Evolutionary conservation across 1,284 basidiomycete genomes (phyloP).

Genomic region (Tilletia walkeri): DNA sequence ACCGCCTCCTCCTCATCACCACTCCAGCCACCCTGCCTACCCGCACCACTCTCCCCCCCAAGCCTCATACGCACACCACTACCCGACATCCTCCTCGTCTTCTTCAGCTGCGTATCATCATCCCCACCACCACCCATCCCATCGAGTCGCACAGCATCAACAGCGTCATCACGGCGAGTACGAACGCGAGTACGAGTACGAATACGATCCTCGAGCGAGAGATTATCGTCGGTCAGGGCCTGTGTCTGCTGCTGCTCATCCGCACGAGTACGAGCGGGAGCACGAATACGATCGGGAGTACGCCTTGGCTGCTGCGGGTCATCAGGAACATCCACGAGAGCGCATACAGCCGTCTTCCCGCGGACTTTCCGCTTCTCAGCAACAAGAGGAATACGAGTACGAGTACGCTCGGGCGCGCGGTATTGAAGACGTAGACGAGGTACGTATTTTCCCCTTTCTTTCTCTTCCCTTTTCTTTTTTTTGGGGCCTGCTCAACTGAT

Average conservation of each 20-base stretch:
- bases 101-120: not conserved
- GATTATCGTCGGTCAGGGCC: too few relatives aligned
- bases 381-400: slow-evolving; percentile 3
- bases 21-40: not conserved
- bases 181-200: slow-evolving; percentile 13
- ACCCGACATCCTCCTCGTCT: not conserved
- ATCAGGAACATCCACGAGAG: not conserved
- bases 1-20: not conserved
- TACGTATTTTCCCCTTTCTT: not conserved
- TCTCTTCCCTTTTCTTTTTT: not conserved
- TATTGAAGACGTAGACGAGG: slow-evolving; percentile 3
- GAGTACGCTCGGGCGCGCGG: not conserved
- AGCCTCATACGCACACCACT: not conserved
- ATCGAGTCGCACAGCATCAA: not conserved
- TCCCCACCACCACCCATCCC: not conserved
- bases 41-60: not conserved
- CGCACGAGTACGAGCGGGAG: not conserved
- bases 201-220: not conserved
- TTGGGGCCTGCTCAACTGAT: not conserved
- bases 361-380: too few relatives aligned
- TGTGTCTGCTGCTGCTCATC: not conserved
- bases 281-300: too few relatives aligned
- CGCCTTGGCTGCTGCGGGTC: not conserved
- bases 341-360: not conserved
- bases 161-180: not conserved